These are phyloP conservation scores for Xylariaceae sp. DNA, from an alignment of 2,329 filamentous ascomycete species.

Conservation along the genomic window DNA sequence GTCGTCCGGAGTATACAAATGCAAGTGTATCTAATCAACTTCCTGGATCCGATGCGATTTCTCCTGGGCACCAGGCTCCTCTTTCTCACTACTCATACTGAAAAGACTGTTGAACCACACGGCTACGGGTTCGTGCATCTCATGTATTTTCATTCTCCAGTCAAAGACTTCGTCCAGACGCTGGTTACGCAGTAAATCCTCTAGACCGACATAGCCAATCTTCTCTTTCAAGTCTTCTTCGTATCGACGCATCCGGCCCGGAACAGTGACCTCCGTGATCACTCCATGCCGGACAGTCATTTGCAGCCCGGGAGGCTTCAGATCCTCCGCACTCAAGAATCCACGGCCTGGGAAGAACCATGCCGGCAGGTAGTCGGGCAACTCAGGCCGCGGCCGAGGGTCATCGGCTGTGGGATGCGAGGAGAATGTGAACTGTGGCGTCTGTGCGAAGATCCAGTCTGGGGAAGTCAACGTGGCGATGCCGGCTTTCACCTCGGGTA, in stretches of 20 bases:
- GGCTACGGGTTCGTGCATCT: constrained; percentile 10
- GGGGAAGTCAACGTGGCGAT: constrained; percentile 57
- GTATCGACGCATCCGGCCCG: background rate
- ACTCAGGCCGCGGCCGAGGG: constrained; percentile 47
- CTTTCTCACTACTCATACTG: constrained; percentile 14
- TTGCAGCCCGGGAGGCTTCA: constrained; percentile 8
- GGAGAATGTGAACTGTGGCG: constrained; percentile 73
- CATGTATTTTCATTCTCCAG: no score
- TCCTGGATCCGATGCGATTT: background rate
- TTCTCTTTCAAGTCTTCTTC: background rate
- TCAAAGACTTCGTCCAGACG: constrained; percentile 19
- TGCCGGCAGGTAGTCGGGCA: constrained; percentile 38
- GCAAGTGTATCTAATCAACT: background rate
- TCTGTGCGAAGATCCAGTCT: constrained; percentile 80
- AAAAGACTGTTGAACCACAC: constrained; percentile 31
- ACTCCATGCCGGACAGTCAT: constrained; percentile 39
- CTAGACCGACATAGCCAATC: background rate
- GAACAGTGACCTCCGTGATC: constrained; percentile 26
- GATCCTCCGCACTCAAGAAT: background rate
- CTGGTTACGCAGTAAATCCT: constrained; percentile 12
- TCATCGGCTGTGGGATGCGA: constrained; percentile 55
- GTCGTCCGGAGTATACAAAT: background rate
- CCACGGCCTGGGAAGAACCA: constrained; percentile 35
- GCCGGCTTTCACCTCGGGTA: constrained; percentile 55
- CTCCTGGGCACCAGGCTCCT: background rate